Evolutionary conservation across 177 flowering plant species (phyloP).

Genomic region (Telopea speciosissima): DNA sequence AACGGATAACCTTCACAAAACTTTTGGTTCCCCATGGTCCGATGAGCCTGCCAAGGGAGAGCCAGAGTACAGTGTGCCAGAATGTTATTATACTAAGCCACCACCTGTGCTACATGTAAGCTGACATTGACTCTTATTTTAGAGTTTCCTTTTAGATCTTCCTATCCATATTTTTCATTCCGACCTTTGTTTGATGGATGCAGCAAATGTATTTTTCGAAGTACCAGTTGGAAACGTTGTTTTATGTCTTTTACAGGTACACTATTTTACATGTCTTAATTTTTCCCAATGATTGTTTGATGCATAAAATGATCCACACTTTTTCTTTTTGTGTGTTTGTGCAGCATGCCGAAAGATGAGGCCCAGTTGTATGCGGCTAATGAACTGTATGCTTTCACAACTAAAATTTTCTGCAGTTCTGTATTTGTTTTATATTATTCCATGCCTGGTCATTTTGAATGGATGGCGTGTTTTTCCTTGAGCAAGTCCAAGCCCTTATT

Average conservation of each 20-base stretch:
- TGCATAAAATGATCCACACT: not conserved
- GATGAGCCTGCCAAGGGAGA: slow-evolving; percentile 92
- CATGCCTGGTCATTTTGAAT: not conserved
- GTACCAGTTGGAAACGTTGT: slow-evolving; percentile 61
- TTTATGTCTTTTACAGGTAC: slow-evolving; percentile 90
- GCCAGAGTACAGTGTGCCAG: slow-evolving; percentile 80
- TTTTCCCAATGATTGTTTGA: not conserved
- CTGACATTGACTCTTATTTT: not conserved
- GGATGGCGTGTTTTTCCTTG: no score
- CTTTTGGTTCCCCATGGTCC: slow-evolving; percentile 94
- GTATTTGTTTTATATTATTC: not conserved
- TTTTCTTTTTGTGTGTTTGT: slow-evolving; percentile 8
- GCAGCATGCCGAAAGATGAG: slow-evolving; percentile 98
- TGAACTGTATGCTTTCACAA: slow-evolving; percentile 52
- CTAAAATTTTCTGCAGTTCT: not conserved
- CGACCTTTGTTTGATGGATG: slow-evolving; percentile 17
- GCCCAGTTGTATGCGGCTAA: slow-evolving; percentile 85
- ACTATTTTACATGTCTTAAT: not conserved
- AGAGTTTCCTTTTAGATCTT: not conserved
- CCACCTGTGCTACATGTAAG: slow-evolving; percentile 79
- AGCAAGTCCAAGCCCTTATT: no score
- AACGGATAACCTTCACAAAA: slow-evolving; percentile 75
- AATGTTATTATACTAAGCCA: slow-evolving; percentile 71
- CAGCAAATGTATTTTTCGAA: slow-evolving; percentile 78
- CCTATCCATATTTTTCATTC: not conserved